Conservation (phyloP, 2,329 filamentous ascomycete genomes). For the Juglanconis juglandina region DNA sequence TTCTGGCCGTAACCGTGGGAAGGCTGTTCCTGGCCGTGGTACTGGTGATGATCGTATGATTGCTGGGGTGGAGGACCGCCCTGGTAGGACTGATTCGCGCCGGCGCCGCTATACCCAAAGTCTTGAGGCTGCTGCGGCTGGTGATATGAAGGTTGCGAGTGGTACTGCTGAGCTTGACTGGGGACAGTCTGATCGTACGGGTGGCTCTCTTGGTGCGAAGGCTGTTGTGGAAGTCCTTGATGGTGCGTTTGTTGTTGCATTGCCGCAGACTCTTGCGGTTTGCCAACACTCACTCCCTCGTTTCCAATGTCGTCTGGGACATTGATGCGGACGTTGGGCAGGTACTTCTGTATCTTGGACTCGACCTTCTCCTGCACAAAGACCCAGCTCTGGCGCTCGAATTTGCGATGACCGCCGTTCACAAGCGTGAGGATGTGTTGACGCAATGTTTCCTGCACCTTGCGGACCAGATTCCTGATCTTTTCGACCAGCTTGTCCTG, state of each 20-base stretch:
- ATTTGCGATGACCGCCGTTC: slow-evolving; percentile 45
- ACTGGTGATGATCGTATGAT: background rate
- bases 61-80: background rate
- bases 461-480: slow-evolving; percentile 41
- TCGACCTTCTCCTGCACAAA: slow-evolving; percentile 45
- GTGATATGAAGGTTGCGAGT: background rate
- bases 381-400: slow-evolving; percentile 43
- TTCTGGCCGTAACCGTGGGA: background rate
- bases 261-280: background rate
- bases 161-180: background rate
- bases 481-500: slow-evolving; percentile 41
- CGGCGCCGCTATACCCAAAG: background rate
- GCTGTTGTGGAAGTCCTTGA: background rate
- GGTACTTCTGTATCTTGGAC: slow-evolving; percentile 42
- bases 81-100: too few species aligned
- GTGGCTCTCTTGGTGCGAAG: background rate
- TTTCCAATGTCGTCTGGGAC: slow-evolving; percentile 46
- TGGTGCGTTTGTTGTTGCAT: background rate
- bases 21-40: background rate
- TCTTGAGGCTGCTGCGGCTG: background rate
- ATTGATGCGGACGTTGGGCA: slow-evolving; percentile 42
- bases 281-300: slow-evolving; percentile 41
- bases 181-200: background rate
- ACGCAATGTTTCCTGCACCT: slow-evolving; percentile 43
- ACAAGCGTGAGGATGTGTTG: slow-evolving; percentile 42